A percentile compares a stretch with the other conserved stretches of the same genome.
Conservation (phyloP, 495 filamentous ascomycete species). For the Astrothelium macrocarpum region DNA sequence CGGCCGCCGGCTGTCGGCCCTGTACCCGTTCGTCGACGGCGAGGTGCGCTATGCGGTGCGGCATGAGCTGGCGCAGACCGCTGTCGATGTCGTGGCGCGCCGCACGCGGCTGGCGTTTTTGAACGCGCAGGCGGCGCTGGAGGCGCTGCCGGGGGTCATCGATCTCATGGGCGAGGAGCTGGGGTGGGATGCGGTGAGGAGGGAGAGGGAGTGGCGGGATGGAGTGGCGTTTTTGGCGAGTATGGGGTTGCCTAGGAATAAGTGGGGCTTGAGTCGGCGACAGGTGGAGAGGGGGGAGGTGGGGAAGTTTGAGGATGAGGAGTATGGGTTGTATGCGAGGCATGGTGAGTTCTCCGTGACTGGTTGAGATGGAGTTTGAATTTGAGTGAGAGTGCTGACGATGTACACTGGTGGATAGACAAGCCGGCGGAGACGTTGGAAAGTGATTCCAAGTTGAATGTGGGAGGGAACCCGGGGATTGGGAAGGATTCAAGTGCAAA, state of each 20-base stretch:
- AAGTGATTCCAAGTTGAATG: conserved; percentile 36
- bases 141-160: conserved; percentile 79
- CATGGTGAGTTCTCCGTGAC: conserved; percentile 43
- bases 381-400: conserved; percentile 9
- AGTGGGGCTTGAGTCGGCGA: conserved; percentile 58
- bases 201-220: conserved; percentile 80
- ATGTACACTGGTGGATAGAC: conserved; percentile 37
- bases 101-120: conserved; percentile 84
- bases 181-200: conserved; percentile 64
- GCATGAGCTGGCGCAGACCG: conserved; percentile 91
- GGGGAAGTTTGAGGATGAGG: conserved; percentile 44
- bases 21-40: conserved; percentile 96
- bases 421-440: conserved; percentile 48
- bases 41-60: conserved; percentile 84
- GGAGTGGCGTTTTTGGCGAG: conserved; percentile 64
- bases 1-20: conserved; percentile 65
- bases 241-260: conserved; percentile 77
- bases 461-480: conserved; percentile 34
- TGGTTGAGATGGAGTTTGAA: background rate
- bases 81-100: conserved; percentile 81
- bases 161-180: conserved; percentile 90
- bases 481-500: conserved; percentile 35
- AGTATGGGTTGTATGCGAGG: conserved; percentile 65
- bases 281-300: conserved; percentile 68
- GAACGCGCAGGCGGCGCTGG: conserved; percentile 90